Base-by-base conservation (phyloP, 768 basidiomycete species). In the Leccinum subtestaceum region DNA sequence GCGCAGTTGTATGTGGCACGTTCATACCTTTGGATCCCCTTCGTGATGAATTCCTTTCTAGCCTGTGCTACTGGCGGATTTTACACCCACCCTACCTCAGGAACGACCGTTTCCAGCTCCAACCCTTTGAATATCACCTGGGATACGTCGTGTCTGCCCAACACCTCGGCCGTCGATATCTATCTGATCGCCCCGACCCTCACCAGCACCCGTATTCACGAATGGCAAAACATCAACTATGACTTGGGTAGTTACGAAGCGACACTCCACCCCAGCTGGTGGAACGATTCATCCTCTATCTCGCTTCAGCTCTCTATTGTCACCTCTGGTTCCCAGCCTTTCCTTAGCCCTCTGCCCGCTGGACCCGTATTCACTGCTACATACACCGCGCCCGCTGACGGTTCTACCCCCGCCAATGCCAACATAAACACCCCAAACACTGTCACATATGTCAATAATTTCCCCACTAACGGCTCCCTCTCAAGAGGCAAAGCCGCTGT, bases 311-410 rank as follows among this genome's bases (percentile, higher is more conserved):
- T 92, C 57, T 71, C 75, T 50, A 86, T 91, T 65, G 77, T 90
- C 46, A 63, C 80, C 1, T 64, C 78, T 7, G 81, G 80, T 23
- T 60, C 76, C 5, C 79, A 82, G 2, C 72, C 80, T 4, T 87
- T 85, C 76, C 68, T 82, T 25, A 75, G 78, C 52, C 72, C 76
- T 45, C 70, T 84, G 40, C 83, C 87, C 25, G 84, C 85, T 8
- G 89, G 86, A 0, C 91, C 91, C 47, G 70, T 91, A 56, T 86
- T 90, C 66, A 84, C 77, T 10, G 87, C 85, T 0, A 88, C 84
- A 1, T 88, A 86, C 71, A 70, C 77, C 4, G 61, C 77, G 1
- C 74, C 81, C 0, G 61, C 76, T 6, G 66, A 72, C 4, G 81
- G 81, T 7, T 59, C 70, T 11, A 64, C 74, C 5, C 75, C 81